Conservation (phyloP, 2,329 filamentous ascomycete species). For the Byssoonygena ceratinophila region DNA sequence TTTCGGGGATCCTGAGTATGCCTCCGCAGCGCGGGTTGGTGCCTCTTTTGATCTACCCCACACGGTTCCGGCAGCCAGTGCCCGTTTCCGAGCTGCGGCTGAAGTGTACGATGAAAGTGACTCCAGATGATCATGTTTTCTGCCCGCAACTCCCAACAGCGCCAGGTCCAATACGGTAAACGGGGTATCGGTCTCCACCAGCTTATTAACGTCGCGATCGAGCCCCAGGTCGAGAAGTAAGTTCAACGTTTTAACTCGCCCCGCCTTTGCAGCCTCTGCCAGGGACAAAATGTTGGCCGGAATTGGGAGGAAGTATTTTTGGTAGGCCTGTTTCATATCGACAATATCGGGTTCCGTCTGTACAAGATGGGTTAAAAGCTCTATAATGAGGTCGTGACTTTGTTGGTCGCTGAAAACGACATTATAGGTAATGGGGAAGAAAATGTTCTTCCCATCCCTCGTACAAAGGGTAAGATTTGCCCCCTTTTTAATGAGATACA, state of each 20-base stretch:
- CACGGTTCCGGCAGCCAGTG: conserved; percentile 17
- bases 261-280: conserved; percentile 16
- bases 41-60: not conserved
- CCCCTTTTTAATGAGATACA: conserved; percentile 20
- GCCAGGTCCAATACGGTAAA: conserved; percentile 19
- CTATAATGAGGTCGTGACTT: conserved; percentile 19
- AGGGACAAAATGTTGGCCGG: conserved; percentile 14
- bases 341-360: not conserved
- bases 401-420: conserved; percentile 18
- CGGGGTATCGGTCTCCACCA: conserved; percentile 10
- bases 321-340: conserved; percentile 15
- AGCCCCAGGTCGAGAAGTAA: conserved; percentile 21
- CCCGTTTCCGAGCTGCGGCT: conserved; percentile 14
- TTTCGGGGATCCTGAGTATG: conserved; percentile 16
- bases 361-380: conserved; percentile 17
- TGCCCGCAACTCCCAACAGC: conserved; percentile 17
- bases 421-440: conserved; percentile 21
- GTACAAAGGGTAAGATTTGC: conserved; percentile 15
- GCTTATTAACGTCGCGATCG: conserved; percentile 15
- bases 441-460: conserved; percentile 18
- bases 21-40: not conserved
- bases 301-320: conserved; percentile 16
- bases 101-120: conserved; percentile 18
- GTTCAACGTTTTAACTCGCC: conserved; percentile 15
- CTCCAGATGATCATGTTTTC: conserved; percentile 19